Conservation (phyloP, 495 filamentous ascomycete genomes). For the Tuber aestivum region DNA sequence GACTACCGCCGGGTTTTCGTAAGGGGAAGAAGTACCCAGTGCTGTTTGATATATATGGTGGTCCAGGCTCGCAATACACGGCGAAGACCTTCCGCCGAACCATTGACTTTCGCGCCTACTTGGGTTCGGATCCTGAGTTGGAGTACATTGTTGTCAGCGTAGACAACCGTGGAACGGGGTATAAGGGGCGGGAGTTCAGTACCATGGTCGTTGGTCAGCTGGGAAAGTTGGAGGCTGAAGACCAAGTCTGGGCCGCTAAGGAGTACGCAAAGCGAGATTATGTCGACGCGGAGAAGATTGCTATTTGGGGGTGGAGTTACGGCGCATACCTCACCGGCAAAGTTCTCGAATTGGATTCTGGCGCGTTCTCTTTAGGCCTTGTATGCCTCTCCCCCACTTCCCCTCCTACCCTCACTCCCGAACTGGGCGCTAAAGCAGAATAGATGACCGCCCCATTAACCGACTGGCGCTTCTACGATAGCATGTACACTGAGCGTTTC, state of each 20-base stretch:
- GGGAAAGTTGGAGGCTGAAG: constrained; percentile 52
- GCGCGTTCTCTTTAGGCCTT: constrained; percentile 51
- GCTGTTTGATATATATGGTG: constrained; percentile 54
- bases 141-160: constrained; percentile 53
- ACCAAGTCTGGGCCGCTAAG: constrained; percentile 55
- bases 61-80: constrained; percentile 52
- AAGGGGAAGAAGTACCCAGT: constrained; percentile 53
- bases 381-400: constrained; percentile 9
- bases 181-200: constrained; percentile 52
- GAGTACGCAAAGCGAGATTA: constrained; percentile 45
- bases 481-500: constrained; percentile 60
- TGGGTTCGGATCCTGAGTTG: constrained; percentile 54
- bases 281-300: constrained; percentile 51
- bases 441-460: constrained; percentile 50
- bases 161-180: constrained; percentile 55
- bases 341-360: constrained; percentile 51
- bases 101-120: constrained; percentile 50
- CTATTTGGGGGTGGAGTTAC: constrained; percentile 57
- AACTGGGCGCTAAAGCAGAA: neutral
- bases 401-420: constrained; percentile 31
- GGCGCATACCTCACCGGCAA: constrained; percentile 56
- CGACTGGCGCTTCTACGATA: constrained; percentile 60
- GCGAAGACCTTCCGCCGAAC: constrained; percentile 46
- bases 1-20: constrained; percentile 51
- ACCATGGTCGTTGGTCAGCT: constrained; percentile 48